A percentile compares a stretch with the other conserved stretches of the same genome.
These are phyloP conservation scores for Pseudocercospora ulei DNA, from an alignment of 2,329 filamentous ascomycete species.

Conservation along the genomic window DNA sequence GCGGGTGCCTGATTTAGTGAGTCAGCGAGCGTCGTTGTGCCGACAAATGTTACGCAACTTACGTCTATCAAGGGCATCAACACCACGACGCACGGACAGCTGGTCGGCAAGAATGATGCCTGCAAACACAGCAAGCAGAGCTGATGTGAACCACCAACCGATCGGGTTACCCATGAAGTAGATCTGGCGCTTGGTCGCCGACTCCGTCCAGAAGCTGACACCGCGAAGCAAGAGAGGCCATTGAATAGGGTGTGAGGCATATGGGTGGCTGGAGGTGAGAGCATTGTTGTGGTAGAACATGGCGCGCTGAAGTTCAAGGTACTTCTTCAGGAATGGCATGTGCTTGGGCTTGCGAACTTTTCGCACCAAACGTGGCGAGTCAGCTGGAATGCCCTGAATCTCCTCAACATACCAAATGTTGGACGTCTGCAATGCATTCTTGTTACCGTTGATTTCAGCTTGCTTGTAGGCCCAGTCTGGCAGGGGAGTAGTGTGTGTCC, in stretches of 20 bases:
- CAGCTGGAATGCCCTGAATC: slow-evolving; percentile 65
- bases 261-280: slow-evolving; percentile 91
- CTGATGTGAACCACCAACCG: slow-evolving; percentile 94
- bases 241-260: slow-evolving; percentile 86
- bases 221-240: slow-evolving; percentile 96
- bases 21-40: background rate
- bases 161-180: slow-evolving; percentile 97
- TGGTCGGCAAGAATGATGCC: slow-evolving; percentile 90
- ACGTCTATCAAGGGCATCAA: slow-evolving; percentile 90
- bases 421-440: slow-evolving; percentile 78
- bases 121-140: slow-evolving; percentile 81
- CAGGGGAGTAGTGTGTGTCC: slow-evolving; percentile 91
- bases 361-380: slow-evolving; percentile 64
- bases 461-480: slow-evolving; percentile 96
- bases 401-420: slow-evolving; percentile 94
- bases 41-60: slow-evolving; percentile 42
- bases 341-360: slow-evolving; percentile 69
- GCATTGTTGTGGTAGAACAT: slow-evolving; percentile 99
- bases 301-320: slow-evolving; percentile 87
- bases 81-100: slow-evolving; percentile 78
- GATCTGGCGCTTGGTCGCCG: slow-evolving; percentile 88
- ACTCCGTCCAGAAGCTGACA: slow-evolving; percentile 98
- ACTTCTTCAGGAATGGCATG: slow-evolving; percentile 84
- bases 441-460: slow-evolving; percentile 98
- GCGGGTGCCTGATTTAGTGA: slow-evolving; percentile 58